These are phyloP conservation scores for Teratosphaeria zuluensis DNA, from an alignment of 2,329 filamentous ascomycete genomes.

Conservation along the genomic window DNA sequence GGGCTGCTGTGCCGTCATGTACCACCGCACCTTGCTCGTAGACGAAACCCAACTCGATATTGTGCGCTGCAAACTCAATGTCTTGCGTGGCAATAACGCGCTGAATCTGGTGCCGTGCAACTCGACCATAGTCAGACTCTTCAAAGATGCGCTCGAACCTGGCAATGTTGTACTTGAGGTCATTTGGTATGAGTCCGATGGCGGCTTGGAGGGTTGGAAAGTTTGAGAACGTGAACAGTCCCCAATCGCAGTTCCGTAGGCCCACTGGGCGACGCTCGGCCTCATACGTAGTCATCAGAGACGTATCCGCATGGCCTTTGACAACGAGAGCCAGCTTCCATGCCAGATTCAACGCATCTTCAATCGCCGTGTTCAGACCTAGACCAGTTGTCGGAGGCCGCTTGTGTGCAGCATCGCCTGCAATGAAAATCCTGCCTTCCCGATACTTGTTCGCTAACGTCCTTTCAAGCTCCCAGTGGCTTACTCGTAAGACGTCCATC, in stretches of 20 bases:
- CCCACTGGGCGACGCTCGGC: conserved; percentile 10
- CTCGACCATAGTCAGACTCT: not conserved
- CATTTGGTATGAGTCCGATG: not conserved
- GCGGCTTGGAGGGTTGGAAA: not conserved
- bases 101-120: not conserved
- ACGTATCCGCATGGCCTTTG: conserved; percentile 6
- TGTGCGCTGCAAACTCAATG: not conserved
- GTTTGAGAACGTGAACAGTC: not conserved
- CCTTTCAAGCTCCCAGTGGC: not conserved
- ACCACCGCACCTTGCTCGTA: not conserved
- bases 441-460: not conserved
- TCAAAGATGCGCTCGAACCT: not conserved
- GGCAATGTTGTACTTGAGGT: not conserved
- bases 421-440: not conserved
- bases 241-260: not conserved
- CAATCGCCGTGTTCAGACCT: conserved; percentile 31
- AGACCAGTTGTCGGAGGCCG: conserved; percentile 10
- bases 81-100: not conserved
- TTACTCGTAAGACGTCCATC: not conserved
- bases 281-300: conserved; percentile 11
- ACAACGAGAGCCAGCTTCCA: conserved; percentile 21
- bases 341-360: conserved; percentile 28
- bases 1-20: not conserved
- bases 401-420: not conserved
- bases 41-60: not conserved